phyloP scores from a whole-genome alignment of 1,139 yeast genomes.

The Pichia sp. region DNA sequence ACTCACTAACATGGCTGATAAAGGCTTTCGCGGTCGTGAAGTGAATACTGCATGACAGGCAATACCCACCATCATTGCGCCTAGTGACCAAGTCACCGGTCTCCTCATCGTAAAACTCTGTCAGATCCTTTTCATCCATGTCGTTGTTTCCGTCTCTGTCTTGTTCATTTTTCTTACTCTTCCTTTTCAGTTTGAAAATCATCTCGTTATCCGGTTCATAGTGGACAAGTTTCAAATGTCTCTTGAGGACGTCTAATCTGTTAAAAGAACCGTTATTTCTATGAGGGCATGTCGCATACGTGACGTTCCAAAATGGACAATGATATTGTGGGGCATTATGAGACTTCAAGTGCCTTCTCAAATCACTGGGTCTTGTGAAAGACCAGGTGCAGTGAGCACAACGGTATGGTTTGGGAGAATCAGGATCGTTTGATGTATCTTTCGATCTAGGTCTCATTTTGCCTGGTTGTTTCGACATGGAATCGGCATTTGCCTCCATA shows the following conservation, averaged over 20 bases:
- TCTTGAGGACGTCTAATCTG: constrained; percentile 63
- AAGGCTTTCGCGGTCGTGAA: constrained; percentile 55
- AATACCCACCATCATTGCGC: constrained; percentile 26
- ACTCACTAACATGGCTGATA: constrained; percentile 61
- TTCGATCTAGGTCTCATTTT: constrained; percentile 4
- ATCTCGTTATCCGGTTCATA: constrained; percentile 42
- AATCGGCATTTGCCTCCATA: constrained; percentile 1
- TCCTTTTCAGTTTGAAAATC: constrained; percentile 13
- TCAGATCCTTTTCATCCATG: constrained; percentile 13
- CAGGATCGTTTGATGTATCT: constrained; percentile 21
- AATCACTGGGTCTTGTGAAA: constrained; percentile 61
- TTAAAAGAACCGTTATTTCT: constrained; percentile 69
- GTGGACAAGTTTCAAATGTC: constrained; percentile 66
- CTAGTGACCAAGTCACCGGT: constrained; percentile 12
- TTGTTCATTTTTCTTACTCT: constrained; percentile 25
- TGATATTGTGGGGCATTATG: constrained; percentile 61
- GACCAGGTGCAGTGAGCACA: constrained; percentile 65
- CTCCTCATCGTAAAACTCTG: constrained; percentile 19
- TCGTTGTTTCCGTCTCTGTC: constrained; percentile 16
- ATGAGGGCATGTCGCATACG: constrained; percentile 57
- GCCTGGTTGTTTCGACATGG: not conserved
- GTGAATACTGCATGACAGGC: constrained; percentile 26
- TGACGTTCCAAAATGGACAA: constrained; percentile 67
- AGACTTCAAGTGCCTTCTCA: constrained; percentile 59
- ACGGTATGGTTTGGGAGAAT: constrained; percentile 39